Conservation (phyloP, 1,284 basidiomycete genomes). For the Leccinum griseonigrum region DNA sequence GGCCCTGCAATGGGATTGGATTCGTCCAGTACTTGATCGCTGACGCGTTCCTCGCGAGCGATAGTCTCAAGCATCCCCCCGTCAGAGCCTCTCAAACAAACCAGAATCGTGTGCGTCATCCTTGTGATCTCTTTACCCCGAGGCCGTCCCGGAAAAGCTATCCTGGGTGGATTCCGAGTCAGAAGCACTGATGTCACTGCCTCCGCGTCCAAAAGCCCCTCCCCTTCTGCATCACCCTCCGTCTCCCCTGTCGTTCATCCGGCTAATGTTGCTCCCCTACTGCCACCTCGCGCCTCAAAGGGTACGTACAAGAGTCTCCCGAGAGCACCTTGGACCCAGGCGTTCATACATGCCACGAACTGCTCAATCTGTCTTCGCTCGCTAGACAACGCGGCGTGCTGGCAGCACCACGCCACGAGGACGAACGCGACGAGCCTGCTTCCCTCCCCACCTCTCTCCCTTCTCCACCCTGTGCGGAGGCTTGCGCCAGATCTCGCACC, state of each 20-base stretch:
- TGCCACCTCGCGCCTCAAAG: slow-evolving; percentile 9
- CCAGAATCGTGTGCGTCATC: slow-evolving; percentile 4
- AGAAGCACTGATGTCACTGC: slow-evolving; percentile 19
- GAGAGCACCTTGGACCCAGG: too few species aligned
- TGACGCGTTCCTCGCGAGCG: slow-evolving; percentile 5
- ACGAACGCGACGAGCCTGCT: too few species aligned
- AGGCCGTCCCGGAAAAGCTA: slow-evolving; percentile 24
- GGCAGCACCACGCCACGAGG: too few species aligned
- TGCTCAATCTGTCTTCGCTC: too few species aligned
- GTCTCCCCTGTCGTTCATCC: slow-evolving; percentile 14
- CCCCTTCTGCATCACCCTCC: slow-evolving; percentile 14
- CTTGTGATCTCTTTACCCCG: slow-evolving; percentile 15
- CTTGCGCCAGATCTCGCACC: too few species aligned
- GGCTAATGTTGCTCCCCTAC: slow-evolving; percentile 12
- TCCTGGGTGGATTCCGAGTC: slow-evolving; percentile 18
- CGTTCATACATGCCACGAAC: too few species aligned
- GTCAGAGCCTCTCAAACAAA: slow-evolving; percentile 16
- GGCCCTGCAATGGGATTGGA: slow-evolving; percentile 23
- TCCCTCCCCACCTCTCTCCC: too few species aligned
- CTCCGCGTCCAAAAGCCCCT: slow-evolving; percentile 20
- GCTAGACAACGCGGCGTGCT: too few species aligned
- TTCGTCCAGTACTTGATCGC: slow-evolving; percentile 25
- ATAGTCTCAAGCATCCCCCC: slow-evolving; percentile 8
- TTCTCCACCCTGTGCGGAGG: too few species aligned
- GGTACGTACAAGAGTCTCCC: too few species aligned